Evolutionary conservation across 2,329 filamentous ascomycete genomes (phyloP), one percentile per base, ranked within the genome.

Genomic region (Penicillium olsonii): DNA sequence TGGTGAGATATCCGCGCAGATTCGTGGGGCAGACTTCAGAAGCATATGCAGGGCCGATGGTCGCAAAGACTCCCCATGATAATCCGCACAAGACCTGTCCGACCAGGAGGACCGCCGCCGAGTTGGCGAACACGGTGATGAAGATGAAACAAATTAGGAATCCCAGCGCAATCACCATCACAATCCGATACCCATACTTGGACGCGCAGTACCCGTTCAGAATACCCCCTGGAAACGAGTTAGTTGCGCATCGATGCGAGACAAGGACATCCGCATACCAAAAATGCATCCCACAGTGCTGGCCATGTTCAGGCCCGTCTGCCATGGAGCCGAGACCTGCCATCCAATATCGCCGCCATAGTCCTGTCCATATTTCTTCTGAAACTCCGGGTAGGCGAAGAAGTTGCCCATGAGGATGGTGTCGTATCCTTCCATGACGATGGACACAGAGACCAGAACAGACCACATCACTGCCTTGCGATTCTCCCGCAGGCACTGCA

Each of bases 241-340:
- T 2, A 31, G 1, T 14, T 22, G 29, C 5, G 20, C 10, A 2
- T 8, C 2, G 1, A 5, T 3, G 18, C 9, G 3, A 2, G 10
- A 11, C 5, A 15, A 2, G 14, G 14, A 11, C n/a, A n/a, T 24
- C 4, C 50, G 51, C 33, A 15, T 10, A 61, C 59, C 57, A 35
- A 61, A 60, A 27, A 61, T 53, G 42, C 52, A 54, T 18, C 59
- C 59, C 19, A 60, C 54, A 0, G 57, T 61, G 41, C 57, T 60
- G 12, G 53, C 56, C 57, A 60, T 59, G 59, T 78, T 83, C 15
- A 86, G 70, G 12, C 82, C 83, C 5, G 83, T 78, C 63, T 86
- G 84, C 83, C 83, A 86, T 2, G 74, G 67, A 1, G 83, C 80
- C 2, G 83, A 74, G n/a, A 87, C 52, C 42, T 61, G 57, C 24